These are phyloP conservation scores for Apiotrichum laibachii DNA, from an alignment of 1,284 basidiomycete species.

Conservation along the genomic window DNA sequence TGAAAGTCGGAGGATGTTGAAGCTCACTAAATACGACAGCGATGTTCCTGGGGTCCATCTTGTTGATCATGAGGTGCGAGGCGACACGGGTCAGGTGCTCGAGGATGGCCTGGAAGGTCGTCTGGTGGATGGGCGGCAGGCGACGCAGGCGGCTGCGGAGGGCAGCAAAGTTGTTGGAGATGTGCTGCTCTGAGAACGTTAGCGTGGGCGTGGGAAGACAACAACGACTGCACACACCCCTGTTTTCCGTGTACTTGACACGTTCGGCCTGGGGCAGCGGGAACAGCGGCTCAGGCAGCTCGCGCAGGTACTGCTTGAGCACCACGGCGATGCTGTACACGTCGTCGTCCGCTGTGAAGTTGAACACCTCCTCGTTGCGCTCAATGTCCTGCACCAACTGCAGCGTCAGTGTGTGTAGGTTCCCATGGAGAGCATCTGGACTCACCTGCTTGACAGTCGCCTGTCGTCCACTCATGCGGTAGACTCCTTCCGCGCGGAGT, in stretches of 20 bases:
- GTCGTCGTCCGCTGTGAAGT: conserved; percentile 76
- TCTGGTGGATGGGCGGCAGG: conserved; percentile 81
- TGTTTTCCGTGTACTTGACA: conserved; percentile 72
- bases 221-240: conserved; percentile 55
- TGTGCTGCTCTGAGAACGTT: conserved; percentile 60
- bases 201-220: background rate
- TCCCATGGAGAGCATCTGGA: background rate
- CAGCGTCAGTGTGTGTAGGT: background rate
- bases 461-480: conserved; percentile 65
- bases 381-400: conserved; percentile 86
- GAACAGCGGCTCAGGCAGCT: conserved; percentile 91
- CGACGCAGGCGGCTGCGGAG: conserved; percentile 77
- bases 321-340: conserved; percentile 85
- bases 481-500: conserved; percentile 72
- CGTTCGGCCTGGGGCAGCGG: conserved; percentile 77
- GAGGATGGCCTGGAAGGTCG: conserved; percentile 79
- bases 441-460: conserved; percentile 75
- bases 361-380: conserved; percentile 79
- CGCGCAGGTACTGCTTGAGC: conserved; percentile 81
- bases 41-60: conserved; percentile 90
- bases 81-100: conserved; percentile 83
- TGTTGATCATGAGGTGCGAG: conserved; percentile 61
- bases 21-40: conserved; percentile 71
- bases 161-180: conserved; percentile 66
- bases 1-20: background rate